Base-by-base conservation (phyloP, 192 early-diverging fungal genomes). In the Rhizophagus clarus region DNA sequence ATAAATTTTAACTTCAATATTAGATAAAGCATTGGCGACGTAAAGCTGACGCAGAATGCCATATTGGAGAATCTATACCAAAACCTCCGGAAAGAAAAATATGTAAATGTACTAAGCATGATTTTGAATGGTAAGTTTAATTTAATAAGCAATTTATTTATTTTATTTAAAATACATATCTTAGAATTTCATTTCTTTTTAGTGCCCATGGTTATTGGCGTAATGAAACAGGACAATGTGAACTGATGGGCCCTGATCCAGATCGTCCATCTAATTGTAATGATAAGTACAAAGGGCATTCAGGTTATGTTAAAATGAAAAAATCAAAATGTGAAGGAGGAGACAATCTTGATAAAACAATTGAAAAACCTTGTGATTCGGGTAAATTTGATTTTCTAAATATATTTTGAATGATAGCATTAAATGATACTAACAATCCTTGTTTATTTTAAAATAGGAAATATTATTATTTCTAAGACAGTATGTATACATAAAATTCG, bases 251-350 rank as follows among this genome's bases (percentile, higher is more conserved):
- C 10, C 88, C 83, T 20, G 95, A 98, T 76, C 95, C 95, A 10
- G 83, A 91, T 15, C 91, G 92, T 81, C 96, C 97, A 0, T 74
- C 80, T 1, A 85, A 88, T 62, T 97, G 97, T 80, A 86, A 85
- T 22, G 83, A 83, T 17, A 88, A 81, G 5, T 98, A 94, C 83
- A 76, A 76, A 67, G 93, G 92, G 22, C 88, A 90, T 20, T 94
- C 94, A 26, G 96, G 97, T 24, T 98, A 97, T 83, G 86, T 88
- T 20, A 96, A 94, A 74, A 91, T 94, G 28, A 79, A 89, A 4
- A 86, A 89, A 40, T 94, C 94, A 60, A 83, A 89, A 69, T 99
- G 98, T 83, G 83, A 83, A 22, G 95, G 91, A 67, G 96, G 96
- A 17, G 56, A 87, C 2, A 89, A 96, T 60, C 78, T 94, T 71